Percentiles rank a stretch among this genome's conserved stretches.
These are phyloP conservation scores for Scleromitrula shiraiana DNA, from an alignment of 2,329 filamentous ascomycete species.

Conservation along the genomic window DNA sequence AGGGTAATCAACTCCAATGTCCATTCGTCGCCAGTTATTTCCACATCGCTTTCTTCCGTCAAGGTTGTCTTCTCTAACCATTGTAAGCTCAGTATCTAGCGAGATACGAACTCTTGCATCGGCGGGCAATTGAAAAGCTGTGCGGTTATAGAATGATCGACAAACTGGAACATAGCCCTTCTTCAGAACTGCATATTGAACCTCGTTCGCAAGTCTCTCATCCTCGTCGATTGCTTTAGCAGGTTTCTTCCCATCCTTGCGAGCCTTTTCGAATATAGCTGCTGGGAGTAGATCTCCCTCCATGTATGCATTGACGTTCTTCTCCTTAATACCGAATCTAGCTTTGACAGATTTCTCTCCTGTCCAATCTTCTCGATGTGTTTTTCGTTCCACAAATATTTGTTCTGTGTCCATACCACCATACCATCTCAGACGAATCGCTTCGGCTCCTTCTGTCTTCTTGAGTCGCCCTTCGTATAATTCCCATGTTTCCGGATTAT, in stretches of 20 bases:
- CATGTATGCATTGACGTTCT: conserved; percentile 90
- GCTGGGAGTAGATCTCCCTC: conserved; percentile 75
- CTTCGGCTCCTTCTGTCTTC: conserved; percentile 96
- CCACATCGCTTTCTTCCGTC: conserved; percentile 70
- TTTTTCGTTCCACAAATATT: conserved; percentile 96
- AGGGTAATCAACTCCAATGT: conserved; percentile 93
- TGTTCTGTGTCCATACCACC: conserved; percentile 92
- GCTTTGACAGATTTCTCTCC: conserved; percentile 99
- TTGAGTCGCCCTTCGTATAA: conserved; percentile 90
- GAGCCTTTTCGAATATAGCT: conserved; percentile 91
- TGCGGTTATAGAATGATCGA: conserved; percentile 95
- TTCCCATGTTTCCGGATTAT: conserved; percentile 90
- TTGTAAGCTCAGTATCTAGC: conserved; percentile 89
- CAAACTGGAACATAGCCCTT: conserved; percentile 83
- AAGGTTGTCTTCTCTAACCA: conserved; percentile 91
- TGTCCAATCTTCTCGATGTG: conserved; percentile 97
- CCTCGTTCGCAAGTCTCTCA: conserved; percentile 80
- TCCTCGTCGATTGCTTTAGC: conserved; percentile 86
- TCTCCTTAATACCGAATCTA: conserved; percentile 90
- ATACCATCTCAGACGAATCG: conserved; percentile 94
- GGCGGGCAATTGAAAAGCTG: conserved; percentile 92
- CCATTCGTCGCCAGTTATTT: conserved; percentile 91
- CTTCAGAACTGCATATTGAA: conserved; percentile 88
- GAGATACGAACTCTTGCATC: conserved; percentile 95
- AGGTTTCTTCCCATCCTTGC: conserved; percentile 90